Percentiles rank a stretch among this genome's conserved stretches.
phyloP scores from a whole-genome alignment of 2,329 filamentous ascomycete species.

The Arthrinium puccinioides region DNA sequence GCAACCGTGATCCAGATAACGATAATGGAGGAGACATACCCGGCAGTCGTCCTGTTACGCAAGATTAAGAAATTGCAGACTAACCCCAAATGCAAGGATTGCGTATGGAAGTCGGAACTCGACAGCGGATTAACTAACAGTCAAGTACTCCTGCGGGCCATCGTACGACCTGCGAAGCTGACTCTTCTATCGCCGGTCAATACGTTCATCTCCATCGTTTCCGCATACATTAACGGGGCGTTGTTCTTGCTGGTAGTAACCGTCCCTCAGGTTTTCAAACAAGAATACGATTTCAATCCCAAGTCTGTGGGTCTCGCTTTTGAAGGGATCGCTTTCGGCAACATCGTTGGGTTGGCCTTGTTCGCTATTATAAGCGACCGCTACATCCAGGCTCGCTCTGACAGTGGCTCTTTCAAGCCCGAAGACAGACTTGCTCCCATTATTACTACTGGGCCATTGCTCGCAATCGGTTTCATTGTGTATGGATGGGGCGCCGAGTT shows the following conservation, averaged over 20 bases:
- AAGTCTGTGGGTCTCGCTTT: background rate
- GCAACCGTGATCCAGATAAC: background rate
- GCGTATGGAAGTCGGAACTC: background rate
- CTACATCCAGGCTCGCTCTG: background rate
- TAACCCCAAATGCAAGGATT: background rate
- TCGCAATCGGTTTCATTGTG: background rate
- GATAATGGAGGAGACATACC: background rate
- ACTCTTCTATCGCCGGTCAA: background rate
- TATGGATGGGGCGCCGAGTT: background rate
- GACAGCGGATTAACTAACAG: background rate
- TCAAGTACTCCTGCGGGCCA: background rate
- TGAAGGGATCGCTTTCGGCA: background rate
- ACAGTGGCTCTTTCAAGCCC: background rate
- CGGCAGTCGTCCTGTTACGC: background rate
- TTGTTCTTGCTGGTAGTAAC: background rate
- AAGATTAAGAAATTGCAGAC: background rate
- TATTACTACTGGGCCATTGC: background rate
- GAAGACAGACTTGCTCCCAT: background rate
- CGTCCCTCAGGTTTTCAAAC: background rate
- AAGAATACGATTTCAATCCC: background rate
- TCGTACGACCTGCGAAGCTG: background rate
- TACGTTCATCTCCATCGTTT: background rate
- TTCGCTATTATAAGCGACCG: background rate
- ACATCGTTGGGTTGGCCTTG: background rate
- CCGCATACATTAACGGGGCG: background rate